Base-by-base conservation (phyloP, 2,329 filamentous ascomycete species). In the Beauveria sp. region DNA sequence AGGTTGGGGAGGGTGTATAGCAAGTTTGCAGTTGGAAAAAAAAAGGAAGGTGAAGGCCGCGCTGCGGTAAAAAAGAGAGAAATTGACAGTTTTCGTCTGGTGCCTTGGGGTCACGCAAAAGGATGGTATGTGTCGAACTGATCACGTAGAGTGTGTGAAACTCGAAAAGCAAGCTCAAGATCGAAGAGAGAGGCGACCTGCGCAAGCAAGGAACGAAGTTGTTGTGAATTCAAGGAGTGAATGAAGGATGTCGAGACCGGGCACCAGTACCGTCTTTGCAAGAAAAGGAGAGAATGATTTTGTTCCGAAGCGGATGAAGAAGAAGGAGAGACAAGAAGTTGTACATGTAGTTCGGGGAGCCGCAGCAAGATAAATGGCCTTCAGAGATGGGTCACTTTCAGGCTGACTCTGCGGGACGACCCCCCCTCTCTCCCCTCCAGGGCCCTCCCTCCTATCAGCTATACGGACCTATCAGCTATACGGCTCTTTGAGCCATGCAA, bases 231-330 rank as follows among this genome's bases (percentile, higher is more conserved):
- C 26, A 60, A 53, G 58, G 49, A 60, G 51, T 53, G 58, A 60
- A 60, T 14, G 26, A 50, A 58, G 20, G n/a, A 45, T 26, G 16
- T 38, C 38, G 31, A 45, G 49, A 53, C 49, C 40, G 49, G 57
- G 58, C 58, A 60, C 58, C 58, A 60, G 58, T 46, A 38, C 58
- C 58, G 58, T 60, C 58, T 60, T 49, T 50, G 28, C 53, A 22
- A 43, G 28, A n/a, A n/a, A 57, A 51, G 28, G 20, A 60, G 38
- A 40, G 50, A 60, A 53, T 46, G 58, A 42, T 34, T 18, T 22
- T 48, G 48, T 52, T 60, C 58, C 49, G 26, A 46, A 22, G 58
- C 14, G 58, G 58, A 60, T 60, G 26, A 60, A 46, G 49, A 42
- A 42, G 46, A 46, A 48, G 31, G 40, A 45, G 40, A 24, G 31